Evolutionary conservation across 208 protist genomes (phyloP), one percentile per base, ranked within the genome.

Genomic region (Crithidia mellificae): DNA sequence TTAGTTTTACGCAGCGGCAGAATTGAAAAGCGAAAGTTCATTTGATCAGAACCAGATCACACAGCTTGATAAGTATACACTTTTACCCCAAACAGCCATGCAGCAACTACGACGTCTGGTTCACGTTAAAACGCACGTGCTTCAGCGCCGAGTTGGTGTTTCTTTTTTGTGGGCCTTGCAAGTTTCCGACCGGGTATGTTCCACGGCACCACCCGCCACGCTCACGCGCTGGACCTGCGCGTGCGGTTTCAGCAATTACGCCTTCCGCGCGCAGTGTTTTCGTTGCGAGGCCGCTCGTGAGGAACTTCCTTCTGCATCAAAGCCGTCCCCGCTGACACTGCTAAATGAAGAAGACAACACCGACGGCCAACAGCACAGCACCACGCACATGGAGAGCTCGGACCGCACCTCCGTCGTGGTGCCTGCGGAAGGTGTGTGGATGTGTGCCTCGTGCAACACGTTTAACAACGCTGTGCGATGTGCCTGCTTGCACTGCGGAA

Each of bases 201-300:
- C 46, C 7, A 51, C 54, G n/a, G 2, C 38, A n/a, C 7, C 39
- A 47, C 30, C n/a, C 11, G 15, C 29, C 17, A 6, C 57, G 1
- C 29, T 2, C 41, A 11, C 55, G 7, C 44, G 55, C 39, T 94
- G 88, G 85, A 76, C 52, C 25, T 94, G 88, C 58, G 27, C 57
- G 8, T 94, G 88, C 65, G 88, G 88, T 8, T 88, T 94, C 53
- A 63, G 54, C 24, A 94, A 94, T 59, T 91, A 84, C 56, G 64
- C 71, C 12, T 91, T 87, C 32, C 83, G 85, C 12, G 25, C 38
- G 6, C 47, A 69, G 36, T 94, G 88, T 61, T 91, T 91, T 71
- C 75, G 85, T 43, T 94, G 88, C 63, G 73, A 83, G 34, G 30
- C 50, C 7, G 17, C 54, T 17, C 80, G 74, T 15, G 19, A 56